These are phyloP conservation scores for Trichoderma reesei DNA, from an alignment of 495 filamentous ascomycete species.

Conservation along the genomic window DNA sequence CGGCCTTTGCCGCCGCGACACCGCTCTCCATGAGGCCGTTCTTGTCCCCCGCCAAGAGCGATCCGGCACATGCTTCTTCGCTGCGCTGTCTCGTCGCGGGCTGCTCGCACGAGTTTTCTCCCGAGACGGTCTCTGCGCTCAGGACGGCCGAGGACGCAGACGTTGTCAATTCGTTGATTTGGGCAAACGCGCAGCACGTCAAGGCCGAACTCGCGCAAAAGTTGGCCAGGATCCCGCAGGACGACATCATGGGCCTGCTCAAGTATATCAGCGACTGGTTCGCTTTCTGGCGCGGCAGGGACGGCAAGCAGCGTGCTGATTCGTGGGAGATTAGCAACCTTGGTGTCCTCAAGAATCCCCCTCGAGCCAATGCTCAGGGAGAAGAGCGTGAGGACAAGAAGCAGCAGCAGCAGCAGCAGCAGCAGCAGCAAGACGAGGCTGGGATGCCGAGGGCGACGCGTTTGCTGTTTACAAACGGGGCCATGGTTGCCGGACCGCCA, in stretches of 20 bases:
- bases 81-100: conserved; percentile 26
- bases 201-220: conserved; percentile 16
- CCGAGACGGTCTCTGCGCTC: conserved; percentile 12
- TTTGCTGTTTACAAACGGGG: conserved; percentile 26
- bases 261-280: conserved; percentile 23
- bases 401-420: too few relatives aligned
- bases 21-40: conserved; percentile 25
- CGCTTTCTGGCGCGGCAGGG: conserved; percentile 19
- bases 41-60: conserved; percentile 3
- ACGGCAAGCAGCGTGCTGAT: conserved; percentile 18
- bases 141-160: background rate
- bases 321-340: conserved; percentile 29
- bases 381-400: too few relatives aligned
- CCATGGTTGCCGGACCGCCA: conserved; percentile 22
- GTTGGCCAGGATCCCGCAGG: conserved; percentile 15
- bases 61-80: background rate
- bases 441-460: conserved; percentile 15
- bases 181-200: conserved; percentile 20
- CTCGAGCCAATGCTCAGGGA: too few relatives aligned
- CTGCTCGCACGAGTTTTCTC: conserved; percentile 18
- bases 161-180: conserved; percentile 18
- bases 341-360: conserved; percentile 18
- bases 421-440: background rate
- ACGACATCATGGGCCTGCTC: conserved; percentile 27
- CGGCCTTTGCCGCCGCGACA: conserved; percentile 20